These are phyloP conservation scores for Anastatica hierochuntica DNA, from an alignment of 345 rosid genomes.

Conservation along the genomic window DNA sequence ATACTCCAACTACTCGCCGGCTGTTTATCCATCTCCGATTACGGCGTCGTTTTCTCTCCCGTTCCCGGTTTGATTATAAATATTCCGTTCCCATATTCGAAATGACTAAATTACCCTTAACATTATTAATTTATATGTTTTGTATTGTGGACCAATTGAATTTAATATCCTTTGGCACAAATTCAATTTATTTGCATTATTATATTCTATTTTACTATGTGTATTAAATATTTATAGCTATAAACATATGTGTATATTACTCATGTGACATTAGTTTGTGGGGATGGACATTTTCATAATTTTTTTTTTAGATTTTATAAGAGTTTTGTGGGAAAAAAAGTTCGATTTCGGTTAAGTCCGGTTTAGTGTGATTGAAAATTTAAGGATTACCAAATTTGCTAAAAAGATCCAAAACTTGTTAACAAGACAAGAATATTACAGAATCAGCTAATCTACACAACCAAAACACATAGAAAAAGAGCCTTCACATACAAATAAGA, in stretches of 20 bases:
- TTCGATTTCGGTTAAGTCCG: too few relatives aligned
- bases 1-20: conserved; percentile 94
- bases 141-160: too few relatives aligned
- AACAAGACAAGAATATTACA: conserved; percentile 1
- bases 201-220: background rate
- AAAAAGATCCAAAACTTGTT: conserved; percentile 12
- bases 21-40: conserved; percentile 29
- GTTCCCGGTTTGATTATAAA: background rate
- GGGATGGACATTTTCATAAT: background rate
- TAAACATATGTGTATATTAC: background rate
- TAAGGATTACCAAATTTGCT: background rate
- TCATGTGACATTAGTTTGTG: background rate
- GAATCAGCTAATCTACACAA: conserved; percentile 9
- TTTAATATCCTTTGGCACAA: too few relatives aligned
- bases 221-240: background rate
- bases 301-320: too few relatives aligned
- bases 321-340: background rate
- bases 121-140: too few relatives aligned
- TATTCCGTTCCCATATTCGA: background rate
- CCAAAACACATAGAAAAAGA: background rate
- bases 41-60: conserved; percentile 3
- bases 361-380: too few relatives aligned
- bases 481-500: conserved; percentile 17
- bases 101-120: background rate
- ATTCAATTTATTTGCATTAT: too few relatives aligned